Evolutionary conservation across 148 eudicot genomes (phyloP), one percentile per base, ranked within the genome.

Genomic region (Heliosperma pusillum): DNA sequence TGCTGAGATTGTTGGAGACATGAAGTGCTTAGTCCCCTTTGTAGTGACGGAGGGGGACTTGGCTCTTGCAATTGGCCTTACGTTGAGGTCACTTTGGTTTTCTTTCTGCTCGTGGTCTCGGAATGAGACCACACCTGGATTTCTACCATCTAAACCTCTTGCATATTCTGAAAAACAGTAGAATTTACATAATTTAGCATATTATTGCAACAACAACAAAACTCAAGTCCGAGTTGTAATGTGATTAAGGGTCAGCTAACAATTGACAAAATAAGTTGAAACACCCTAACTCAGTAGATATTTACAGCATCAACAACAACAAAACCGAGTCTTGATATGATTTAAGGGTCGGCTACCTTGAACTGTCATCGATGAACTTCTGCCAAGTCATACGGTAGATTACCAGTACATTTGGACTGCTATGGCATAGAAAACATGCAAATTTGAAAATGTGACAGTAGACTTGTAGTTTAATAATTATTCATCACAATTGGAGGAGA

Each of bases 1-100:
- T 1, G 99, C 99, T 67, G 97, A 95, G 24, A 92, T 90, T 4
- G 99, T 95, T 7, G 99, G 97, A 1, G 93, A 62, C 99, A 95
- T 95, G 84, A 95, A 95, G 78, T 87, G 80, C 72, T 89, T 95
- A 0, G 86, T 44, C 8, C 86, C 88, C 71, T 88, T 89, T 2
- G 56, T n/a, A 10, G 12, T 17, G 30, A 79, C 25, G 0, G 84
- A 80, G 21, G 90, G 87, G 33, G 94, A 80, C 27, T 85, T 82
- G 21, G 79, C 53, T 79, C 80, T 84, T 10, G 45, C 74, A 1
- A 44, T 20, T 3, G 82, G 80, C 79, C 83, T 89, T 12, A 42
- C 55, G 40, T 53, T 81, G 29, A 66, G 84, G 76, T 88, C 89
- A 80, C 82, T 86, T 24, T 85, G 89, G 63, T 92, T 95, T 82